A percentile compares a stretch with the other conserved stretches of the same genome.
Conservation (phyloP, 164 flowering plant species). For the Liriodendron chinense region DNA sequence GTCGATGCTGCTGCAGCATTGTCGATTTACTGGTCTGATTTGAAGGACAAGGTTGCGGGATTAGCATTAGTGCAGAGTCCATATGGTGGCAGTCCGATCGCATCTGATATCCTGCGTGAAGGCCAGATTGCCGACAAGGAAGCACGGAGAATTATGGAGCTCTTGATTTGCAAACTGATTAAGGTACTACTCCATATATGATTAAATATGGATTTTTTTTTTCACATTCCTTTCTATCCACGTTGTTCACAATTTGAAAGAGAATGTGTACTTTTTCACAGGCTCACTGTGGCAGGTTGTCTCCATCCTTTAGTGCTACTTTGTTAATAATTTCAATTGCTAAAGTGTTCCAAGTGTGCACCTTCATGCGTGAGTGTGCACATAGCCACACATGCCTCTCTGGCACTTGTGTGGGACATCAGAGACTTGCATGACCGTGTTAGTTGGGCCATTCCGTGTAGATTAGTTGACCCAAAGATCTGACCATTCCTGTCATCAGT, state of each 20-base stretch:
- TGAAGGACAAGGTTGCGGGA: conserved; percentile 80
- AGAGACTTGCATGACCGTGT: no score
- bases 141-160: conserved; percentile 74
- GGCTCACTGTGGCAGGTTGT: no score
- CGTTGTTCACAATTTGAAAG: not conserved
- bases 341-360: no score
- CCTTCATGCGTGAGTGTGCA: no score
- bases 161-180: conserved; percentile 70
- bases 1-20: conserved; percentile 96
- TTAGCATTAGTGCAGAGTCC: conserved; percentile 87
- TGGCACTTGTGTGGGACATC: no score
- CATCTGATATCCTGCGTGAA: conserved; percentile 87
- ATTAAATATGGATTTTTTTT: not conserved
- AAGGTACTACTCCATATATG: conserved; percentile 42
- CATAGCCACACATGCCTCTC: no score
- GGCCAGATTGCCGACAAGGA: conserved; percentile 87
- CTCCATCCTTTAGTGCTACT: no score
- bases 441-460: no score
- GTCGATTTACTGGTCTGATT: conserved; percentile 60
- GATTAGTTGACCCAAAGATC: no score
- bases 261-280: not conserved
- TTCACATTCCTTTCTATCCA: not conserved
- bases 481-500: no score
- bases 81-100: conserved; percentile 82
- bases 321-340: no score